A percentile compares a stretch with the other conserved stretches of the same genome.
These are phyloP conservation scores for Hura crepitans DNA, from an alignment of 441 rosid species.

Conservation along the genomic window DNA sequence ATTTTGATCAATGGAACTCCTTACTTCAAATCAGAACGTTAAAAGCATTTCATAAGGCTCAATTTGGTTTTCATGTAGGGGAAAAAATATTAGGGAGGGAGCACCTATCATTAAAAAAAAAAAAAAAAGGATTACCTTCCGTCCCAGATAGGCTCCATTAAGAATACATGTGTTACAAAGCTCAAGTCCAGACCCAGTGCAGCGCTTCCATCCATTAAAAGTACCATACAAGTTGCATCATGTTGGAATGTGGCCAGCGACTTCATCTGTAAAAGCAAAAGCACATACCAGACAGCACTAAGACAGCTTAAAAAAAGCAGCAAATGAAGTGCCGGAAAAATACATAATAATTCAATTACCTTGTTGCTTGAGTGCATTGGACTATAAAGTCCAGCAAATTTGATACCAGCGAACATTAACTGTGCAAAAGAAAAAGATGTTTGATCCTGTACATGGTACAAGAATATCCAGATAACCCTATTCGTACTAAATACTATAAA, in stretches of 20 bases:
- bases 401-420: constrained; percentile 77
- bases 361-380: constrained; percentile 79
- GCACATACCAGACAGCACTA: constrained; percentile 16
- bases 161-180: constrained; percentile 78
- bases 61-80: no score
- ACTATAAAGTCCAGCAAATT: constrained; percentile 74
- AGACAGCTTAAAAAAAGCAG: constrained; percentile 10
- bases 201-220: constrained; percentile 97
- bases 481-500: constrained; percentile 4
- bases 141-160: constrained; percentile 99
- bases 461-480: constrained; percentile 8
- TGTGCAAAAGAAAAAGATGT: constrained; percentile 30
- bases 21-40: background rate
- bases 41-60: no score
- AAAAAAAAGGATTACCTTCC: constrained; percentile 48
- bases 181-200: constrained; percentile 97
- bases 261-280: constrained; percentile 53
- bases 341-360: constrained; percentile 38
- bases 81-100: no score
- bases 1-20: background rate
- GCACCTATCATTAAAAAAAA: no score
- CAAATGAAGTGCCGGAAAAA: background rate
- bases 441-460: constrained; percentile 7
- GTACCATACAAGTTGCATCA: constrained; percentile 71
- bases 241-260: constrained; percentile 66